phyloP scores from a whole-genome alignment of 140 eudicot genomes.

The Ambrosia hybrid region DNA sequence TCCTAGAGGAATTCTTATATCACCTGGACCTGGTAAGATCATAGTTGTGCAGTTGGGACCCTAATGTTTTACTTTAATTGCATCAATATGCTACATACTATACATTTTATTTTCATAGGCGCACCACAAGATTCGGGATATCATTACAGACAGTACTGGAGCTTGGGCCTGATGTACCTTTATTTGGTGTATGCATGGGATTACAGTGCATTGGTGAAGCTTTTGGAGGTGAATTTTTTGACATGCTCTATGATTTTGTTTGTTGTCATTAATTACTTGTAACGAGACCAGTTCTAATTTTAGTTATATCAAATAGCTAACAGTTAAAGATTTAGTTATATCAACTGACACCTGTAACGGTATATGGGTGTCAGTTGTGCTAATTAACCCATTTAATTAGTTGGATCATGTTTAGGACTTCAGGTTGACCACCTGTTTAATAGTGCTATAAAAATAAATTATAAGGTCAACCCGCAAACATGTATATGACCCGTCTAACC shows the following conservation, averaged over 20 bases:
- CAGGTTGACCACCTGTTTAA: no score
- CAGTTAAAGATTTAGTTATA: no score
- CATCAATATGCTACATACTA: not conserved
- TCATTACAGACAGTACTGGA: conserved; percentile 84
- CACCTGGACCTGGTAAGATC: conserved; percentile 94
- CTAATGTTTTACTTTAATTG: not conserved
- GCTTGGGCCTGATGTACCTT: conserved; percentile 84
- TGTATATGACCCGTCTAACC: no score
- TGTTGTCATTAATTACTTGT: not conserved
- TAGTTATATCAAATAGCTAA: no score
- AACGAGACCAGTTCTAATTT: not conserved
- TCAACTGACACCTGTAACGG: no score
- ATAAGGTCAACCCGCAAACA: no score
- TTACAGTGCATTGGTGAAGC: conserved; percentile 99
- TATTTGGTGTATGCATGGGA: conserved; percentile 99
- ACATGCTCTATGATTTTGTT: not conserved
- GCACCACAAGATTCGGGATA: conserved; percentile 93
- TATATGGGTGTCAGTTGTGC: no score
- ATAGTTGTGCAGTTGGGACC: not conserved
- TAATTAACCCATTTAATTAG: no score
- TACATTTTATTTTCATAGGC: conserved; percentile 34
- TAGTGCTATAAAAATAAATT: no score
- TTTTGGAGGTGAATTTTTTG: conserved; percentile 70
- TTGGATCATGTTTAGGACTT: no score
- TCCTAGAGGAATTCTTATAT: conserved; percentile 90